These are phyloP conservation scores for Tilletia setariae DNA, from an alignment of 1,284 basidiomycete species.

Conservation along the genomic window DNA sequence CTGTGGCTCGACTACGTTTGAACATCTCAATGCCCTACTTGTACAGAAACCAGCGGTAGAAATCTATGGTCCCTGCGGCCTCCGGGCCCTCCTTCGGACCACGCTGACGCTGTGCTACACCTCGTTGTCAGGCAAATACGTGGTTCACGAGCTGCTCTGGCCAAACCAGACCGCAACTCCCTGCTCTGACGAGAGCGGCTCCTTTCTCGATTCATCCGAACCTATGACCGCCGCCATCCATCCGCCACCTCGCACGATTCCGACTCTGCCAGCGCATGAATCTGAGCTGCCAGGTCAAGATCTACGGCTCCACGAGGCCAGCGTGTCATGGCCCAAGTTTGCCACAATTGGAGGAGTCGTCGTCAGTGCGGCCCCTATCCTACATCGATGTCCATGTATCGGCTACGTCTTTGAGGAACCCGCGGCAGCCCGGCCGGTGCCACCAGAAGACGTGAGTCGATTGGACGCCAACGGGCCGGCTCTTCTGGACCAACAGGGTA, in stretches of 20 bases:
- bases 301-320: conserved; percentile 34
- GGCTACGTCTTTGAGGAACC: conserved; percentile 48
- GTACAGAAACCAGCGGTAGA: conserved; percentile 33
- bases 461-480: conserved; percentile 40
- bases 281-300: conserved; percentile 43
- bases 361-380: conserved; percentile 48
- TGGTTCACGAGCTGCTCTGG: conserved; percentile 51
- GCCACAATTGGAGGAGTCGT: conserved; percentile 30
- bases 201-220: conserved; percentile 5
- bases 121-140: conserved; percentile 40
- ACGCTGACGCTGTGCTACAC: conserved; percentile 48
- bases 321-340: conserved; percentile 42
- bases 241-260: conserved; percentile 30
- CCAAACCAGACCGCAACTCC: conserved; percentile 29
- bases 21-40: not conserved
- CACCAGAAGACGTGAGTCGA: conserved; percentile 28
- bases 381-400: conserved; percentile 47
- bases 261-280: conserved; percentile 39
- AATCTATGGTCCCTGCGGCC: conserved; percentile 46
- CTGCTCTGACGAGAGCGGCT: not conserved
- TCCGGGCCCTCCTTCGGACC: conserved; percentile 44
- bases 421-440: conserved; percentile 23
- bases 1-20: not conserved
- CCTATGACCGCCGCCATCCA: conserved; percentile 20
- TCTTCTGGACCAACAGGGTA: conserved; percentile 34